Evolutionary conservation across 2,329 filamentous ascomycete species (phyloP), one percentile per base, ranked within the genome.

Genomic region (Diaporthe citri): DNA sequence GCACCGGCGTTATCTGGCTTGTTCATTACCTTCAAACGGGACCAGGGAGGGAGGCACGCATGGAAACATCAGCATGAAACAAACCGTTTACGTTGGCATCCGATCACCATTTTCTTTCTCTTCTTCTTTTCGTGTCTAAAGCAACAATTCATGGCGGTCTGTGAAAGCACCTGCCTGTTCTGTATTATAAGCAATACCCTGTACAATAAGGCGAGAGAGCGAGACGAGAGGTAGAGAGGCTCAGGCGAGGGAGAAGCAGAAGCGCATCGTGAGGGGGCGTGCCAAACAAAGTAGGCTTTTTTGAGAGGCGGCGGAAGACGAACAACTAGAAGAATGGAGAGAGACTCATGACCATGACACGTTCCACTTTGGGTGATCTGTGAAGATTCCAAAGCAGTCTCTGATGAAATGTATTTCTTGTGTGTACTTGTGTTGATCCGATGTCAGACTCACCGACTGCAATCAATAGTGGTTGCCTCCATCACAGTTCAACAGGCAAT

Each of bases 151-250:
- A 64, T 36, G 59, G 71, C 57, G 59, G 51, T 62, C 39, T 55
- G 36, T 34, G 25, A 34, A 55, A 56, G 25, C 20, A 46, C 8
- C 39, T 55, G 71, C 51, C 71, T 62, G 59, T 15, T 34, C 20
- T 72, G 71, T 71, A 71, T 55, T 74, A 74, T 60, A 71, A 25
- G 51, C 52, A 74, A 74, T 74, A 74, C 72, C 72, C 72, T 74
- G 72, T 74, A 71, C 56, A 74, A 57, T 57, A 71, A 28, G 62
- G 34, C 12, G 62, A 22, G 22, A 31, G 41, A 2, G 22, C 12
- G 7, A 36, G 59, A 43, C 17, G 36, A 51, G 64, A 71, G 25
- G 57, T 36, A 46, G 20, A 59, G 52, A 57, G 25, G 62, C 12
- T 4, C 12, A 3, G 4, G 55, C 25, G 70, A 55, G 43, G 7